phyloP scores from a whole-genome alignment of 228 moss, liverwort and hornwort genomes.

The Sphagnum fallax region DNA sequence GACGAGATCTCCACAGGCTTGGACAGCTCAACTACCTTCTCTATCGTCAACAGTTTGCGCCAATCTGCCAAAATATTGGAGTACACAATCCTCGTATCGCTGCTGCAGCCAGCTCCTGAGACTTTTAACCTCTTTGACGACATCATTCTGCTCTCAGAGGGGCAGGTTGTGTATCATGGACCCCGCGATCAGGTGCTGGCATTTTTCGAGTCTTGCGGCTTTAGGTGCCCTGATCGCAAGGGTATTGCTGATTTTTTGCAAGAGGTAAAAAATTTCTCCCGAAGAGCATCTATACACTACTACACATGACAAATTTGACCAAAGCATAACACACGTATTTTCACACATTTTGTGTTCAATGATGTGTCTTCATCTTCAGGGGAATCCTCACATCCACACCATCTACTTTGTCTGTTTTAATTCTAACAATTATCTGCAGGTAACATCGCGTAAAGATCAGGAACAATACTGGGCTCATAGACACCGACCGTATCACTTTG shows the following conservation, averaged over 20 bases:
- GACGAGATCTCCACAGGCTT: constrained; percentile 58
- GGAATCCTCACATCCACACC: too few relatives aligned
- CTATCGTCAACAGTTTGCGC: constrained; percentile 34
- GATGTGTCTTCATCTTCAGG: too few relatives aligned
- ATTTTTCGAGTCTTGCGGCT: constrained; percentile 42
- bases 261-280: constrained; percentile 16
- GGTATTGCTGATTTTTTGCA: constrained; percentile 55
- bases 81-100: constrained; percentile 29
- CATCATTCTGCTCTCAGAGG: constrained; percentile 41
- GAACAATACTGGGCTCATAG: constrained; percentile 38
- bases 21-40: constrained; percentile 52
- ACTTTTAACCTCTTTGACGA: constrained; percentile 49
- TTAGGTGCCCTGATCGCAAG: constrained; percentile 45
- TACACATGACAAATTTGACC: too few relatives aligned
- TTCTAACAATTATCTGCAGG: constrained; percentile 6
- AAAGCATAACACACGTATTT: too few relatives aligned
- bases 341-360: too few relatives aligned
- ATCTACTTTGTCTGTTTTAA: too few relatives aligned
- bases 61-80: constrained; percentile 29
- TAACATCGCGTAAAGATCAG: constrained; percentile 46
- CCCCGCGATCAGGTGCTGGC: constrained; percentile 17
- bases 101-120: constrained; percentile 56
- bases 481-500: constrained; percentile 26
- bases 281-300: neutral
- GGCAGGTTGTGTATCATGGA: constrained; percentile 47